Evolutionary conservation across 2,329 filamentous ascomycete genomes (phyloP), one percentile per base, ranked within the genome.

Genomic region (Chaetomium globosum): DNA sequence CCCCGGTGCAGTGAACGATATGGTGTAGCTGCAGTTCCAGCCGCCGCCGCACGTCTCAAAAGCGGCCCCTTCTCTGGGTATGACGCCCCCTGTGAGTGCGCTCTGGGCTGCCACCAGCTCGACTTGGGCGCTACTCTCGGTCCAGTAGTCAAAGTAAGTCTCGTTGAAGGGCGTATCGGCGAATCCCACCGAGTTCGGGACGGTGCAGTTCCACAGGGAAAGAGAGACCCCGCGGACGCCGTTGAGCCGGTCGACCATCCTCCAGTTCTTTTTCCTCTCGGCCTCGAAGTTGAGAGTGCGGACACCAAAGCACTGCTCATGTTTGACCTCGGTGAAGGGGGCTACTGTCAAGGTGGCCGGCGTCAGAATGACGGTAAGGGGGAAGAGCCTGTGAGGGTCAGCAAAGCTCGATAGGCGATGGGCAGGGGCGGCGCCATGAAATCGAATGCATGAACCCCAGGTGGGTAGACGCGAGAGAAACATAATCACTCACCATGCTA

Each of bases 21-120:
- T 69, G 1, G 65, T 70, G 66, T 77, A 80, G 4, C 75, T 76
- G 67, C 78, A 80, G 57, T 80, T 79, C 74, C 75, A 80, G 6
- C 77, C 75, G 0, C 66, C 55, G 19, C 76, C 75, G 59, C 77
- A 78, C 0, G 78, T 76, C 31, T 75, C 71, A 26, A 74, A 69
- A 10, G 77, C 74, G 8, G 75, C 77, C 43, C 74, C 71, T 5
- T 70, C 72, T 65, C 64, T 72, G 57, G 57, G 61, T 12, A 73
- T 68, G 1, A 73, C 73, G 19, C 67, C 61, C 28, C 68, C 65
- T 9, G 71, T 59, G 48, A 71, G 70, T 2, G 71, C 71, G 46
- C 68, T 70, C n/a, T 71, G 59, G 1, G 68, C 53, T 1, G 63
- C 16, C 0, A 69, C 39, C 21, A 71, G 61, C 9, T 69, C 67